Conservation (phyloP, 2,329 filamentous ascomycete genomes). For the Parasarocladium wereldwijsianum region DNA sequence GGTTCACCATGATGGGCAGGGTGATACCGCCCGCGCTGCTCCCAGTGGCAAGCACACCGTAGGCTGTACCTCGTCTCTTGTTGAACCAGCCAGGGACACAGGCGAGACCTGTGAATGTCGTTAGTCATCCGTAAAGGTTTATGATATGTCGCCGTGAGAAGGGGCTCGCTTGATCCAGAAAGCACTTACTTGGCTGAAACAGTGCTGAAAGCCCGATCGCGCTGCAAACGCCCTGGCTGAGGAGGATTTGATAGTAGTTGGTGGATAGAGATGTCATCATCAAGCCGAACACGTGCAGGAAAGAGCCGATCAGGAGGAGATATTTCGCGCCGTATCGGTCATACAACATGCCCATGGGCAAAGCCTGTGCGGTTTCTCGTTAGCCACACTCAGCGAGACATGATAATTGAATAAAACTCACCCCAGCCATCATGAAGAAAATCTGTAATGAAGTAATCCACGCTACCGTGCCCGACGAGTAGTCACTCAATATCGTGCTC, state of each 20-base stretch:
- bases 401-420: conserved; percentile 10
- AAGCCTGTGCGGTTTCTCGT: conserved; percentile 11
- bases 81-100: conserved; percentile 19
- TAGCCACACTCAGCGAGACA: not conserved
- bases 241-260: conserved; percentile 20
- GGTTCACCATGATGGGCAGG: conserved; percentile 19
- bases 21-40: conserved; percentile 38
- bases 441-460: conserved; percentile 46
- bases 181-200: conserved; percentile 11
- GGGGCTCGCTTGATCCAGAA: no score
- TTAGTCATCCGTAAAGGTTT: not conserved
- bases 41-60: conserved; percentile 43
- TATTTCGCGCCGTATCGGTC: conserved; percentile 21
- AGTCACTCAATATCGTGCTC: conserved; percentile 26
- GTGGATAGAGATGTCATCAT: conserved; percentile 40
- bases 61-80: conserved; percentile 35
- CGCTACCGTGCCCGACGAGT: conserved; percentile 39
- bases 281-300: conserved; percentile 39
- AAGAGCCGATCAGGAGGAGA: conserved; percentile 18
- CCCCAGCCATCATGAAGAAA: conserved; percentile 36
- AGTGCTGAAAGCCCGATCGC: conserved; percentile 15
- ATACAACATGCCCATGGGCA: conserved; percentile 14
- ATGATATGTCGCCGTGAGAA: no score
- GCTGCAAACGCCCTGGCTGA: conserved; percentile 17
- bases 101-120: conserved; percentile 12